Percentiles rank a stretch among this genome's conserved stretches.
Evolutionary conservation across 2,329 filamentous ascomycete species (phyloP).

Genomic region (Exophiala spinifera): DNA sequence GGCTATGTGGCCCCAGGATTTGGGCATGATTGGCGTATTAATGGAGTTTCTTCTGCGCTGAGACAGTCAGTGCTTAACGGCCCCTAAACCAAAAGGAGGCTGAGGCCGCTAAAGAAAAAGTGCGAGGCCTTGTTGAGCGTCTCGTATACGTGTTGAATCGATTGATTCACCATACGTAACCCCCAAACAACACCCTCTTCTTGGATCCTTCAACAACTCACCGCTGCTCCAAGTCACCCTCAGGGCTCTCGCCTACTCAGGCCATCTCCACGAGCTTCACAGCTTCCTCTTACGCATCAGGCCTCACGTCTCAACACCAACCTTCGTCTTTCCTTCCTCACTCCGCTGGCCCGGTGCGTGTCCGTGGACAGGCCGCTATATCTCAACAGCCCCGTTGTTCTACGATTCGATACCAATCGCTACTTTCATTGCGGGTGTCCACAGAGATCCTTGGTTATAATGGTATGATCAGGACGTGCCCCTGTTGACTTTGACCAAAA

Average conservation of each 20-base stretch:
- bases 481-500: conserved; percentile 13
- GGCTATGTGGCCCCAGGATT: background rate
- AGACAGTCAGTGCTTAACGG: background rate
- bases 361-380: background rate
- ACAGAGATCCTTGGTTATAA: conserved; percentile 2
- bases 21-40: background rate
- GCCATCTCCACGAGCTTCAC: background rate
- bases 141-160: background rate
- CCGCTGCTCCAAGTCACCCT: background rate
- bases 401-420: no score
- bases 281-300: background rate
- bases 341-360: background rate
- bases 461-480: conserved; percentile 8
- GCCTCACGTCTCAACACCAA: background rate
- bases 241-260: background rate
- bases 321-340: background rate
- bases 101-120: background rate
- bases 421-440: no score
- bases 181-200: no score
- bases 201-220: background rate
- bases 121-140: background rate
- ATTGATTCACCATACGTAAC: background rate
- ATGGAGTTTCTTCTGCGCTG: background rate
- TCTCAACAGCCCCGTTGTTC: background rate
- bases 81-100: background rate